Evolutionary conservation across 805 yeast species (phyloP), one percentile per base, ranked within the genome.

Genomic region (Myxozyma monticola): DNA sequence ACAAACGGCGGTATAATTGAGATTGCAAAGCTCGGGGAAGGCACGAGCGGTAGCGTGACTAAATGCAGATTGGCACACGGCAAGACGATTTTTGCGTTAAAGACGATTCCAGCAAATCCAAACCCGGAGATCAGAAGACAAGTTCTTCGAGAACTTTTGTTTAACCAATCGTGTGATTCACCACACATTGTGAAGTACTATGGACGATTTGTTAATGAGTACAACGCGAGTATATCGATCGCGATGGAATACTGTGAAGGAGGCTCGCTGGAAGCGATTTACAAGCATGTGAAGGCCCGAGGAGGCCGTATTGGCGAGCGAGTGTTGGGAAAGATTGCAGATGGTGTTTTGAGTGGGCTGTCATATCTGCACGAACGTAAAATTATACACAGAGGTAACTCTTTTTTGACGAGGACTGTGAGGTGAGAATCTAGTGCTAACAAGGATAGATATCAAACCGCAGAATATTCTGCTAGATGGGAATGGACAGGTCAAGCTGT

Each of bases 241-340:
- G 88, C 96, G 41, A 93, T 93, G 98, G 99, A 93, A 68, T 93
- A 80, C 67, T 93, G 95, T 89, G 96, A 89, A 22, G 98, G 97
- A 1, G 79, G 81, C 37, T 88, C 96, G 2, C 70, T 93, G 52
- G 97, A 93, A 63, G 88, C 96, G 1, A 81, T 91, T n/a, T 89
- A 91, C 70, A 84, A 84, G 61, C 77, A 81, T 48, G 85, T 89
- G 38, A 76, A 82, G 42, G 71, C 74, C 35, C 73, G 86, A 47
- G 88, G 89, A 17, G 96, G 95, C 36, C 74, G 97, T 51, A 85
- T 93, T 31, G 90, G 96, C 52, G 99, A 93, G 65, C 87, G 86
- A 62, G 96, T 91, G 0, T 70, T 93, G 54, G 98, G 97, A 1
- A 85, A 87, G 64, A 80, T 93, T 17, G 93, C 97, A 2, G 89